phyloP scores from a whole-genome alignment of 179 eudicot species.

The Camellia oleifera region DNA sequence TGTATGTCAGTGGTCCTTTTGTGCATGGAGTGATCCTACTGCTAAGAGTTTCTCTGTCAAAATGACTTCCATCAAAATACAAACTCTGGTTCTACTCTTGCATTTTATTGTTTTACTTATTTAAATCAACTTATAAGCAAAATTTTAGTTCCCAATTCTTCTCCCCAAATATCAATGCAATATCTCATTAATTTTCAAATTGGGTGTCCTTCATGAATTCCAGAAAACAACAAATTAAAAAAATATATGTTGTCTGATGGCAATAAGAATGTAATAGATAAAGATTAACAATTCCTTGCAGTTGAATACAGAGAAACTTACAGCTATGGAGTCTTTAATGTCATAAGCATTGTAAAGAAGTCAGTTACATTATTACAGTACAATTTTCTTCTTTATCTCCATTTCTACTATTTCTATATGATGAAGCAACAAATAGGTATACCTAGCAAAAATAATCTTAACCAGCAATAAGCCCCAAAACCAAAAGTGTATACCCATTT shows the following conservation, averaged over 20 bases:
- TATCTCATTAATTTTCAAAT: background rate
- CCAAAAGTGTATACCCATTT: too few species aligned
- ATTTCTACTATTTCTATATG: background rate
- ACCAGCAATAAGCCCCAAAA: background rate
- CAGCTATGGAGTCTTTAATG: too few species aligned
- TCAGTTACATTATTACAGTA: too few species aligned
- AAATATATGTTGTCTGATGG: background rate
- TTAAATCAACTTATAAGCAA: background rate
- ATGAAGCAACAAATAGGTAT: background rate
- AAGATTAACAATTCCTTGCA: background rate
- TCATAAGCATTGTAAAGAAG: too few species aligned
- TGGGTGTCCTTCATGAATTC: background rate
- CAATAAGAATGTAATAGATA: background rate
- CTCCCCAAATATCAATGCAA: background rate
- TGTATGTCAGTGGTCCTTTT: background rate
- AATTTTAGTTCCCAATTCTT: background rate
- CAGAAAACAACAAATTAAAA: background rate
- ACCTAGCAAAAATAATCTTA: background rate
- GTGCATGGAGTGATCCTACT: background rate
- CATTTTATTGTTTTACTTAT: background rate
- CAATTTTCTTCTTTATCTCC: background rate
- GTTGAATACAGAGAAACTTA: background rate
- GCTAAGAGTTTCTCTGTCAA: background rate
- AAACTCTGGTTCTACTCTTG: background rate
- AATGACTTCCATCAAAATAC: background rate